A percentile compares a stretch with the other conserved stretches of the same genome.
These are phyloP conservation scores for Solanum etuberosum DNA, from an alignment of 257 asterid genomes.

Conservation along the genomic window DNA sequence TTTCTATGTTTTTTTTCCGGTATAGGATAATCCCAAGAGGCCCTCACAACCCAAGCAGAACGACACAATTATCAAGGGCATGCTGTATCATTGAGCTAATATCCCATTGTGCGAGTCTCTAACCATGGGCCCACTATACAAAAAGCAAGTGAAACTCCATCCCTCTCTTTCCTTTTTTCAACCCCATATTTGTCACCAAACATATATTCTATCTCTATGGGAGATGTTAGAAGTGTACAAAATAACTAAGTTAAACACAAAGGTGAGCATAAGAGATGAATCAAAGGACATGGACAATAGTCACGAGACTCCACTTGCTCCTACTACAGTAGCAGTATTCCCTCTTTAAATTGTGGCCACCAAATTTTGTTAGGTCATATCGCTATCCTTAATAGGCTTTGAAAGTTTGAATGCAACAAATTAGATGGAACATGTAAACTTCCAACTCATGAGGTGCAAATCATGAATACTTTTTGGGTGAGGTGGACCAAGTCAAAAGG, in stretches of 20 bases:
- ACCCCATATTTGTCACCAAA: neutral
- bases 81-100: neutral
- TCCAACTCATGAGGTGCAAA: neutral
- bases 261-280: neutral
- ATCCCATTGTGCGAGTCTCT: neutral
- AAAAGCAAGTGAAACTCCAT: neutral
- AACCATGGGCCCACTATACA: neutral
- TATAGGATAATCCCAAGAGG: neutral
- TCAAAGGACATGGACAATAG: neutral
- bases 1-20: no score
- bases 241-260: neutral
- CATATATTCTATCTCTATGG: neutral
- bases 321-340: slow-evolving; percentile 7
- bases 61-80: neutral
- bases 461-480: neutral
- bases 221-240: neutral
- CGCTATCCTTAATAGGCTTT: neutral
- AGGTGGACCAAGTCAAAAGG: neutral
- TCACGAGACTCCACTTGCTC: neutral
- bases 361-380: slow-evolving; percentile 2
- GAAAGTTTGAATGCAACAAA: neutral
- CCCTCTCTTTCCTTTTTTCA: neutral
- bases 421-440: neutral
- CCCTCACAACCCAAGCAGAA: neutral
- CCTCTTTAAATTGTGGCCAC: slow-evolving; percentile 14